Evolutionary conservation across 129 eudicot genomes (phyloP), one percentile per base, ranked within the genome.

Genomic region (Flaveria sonorensis): DNA sequence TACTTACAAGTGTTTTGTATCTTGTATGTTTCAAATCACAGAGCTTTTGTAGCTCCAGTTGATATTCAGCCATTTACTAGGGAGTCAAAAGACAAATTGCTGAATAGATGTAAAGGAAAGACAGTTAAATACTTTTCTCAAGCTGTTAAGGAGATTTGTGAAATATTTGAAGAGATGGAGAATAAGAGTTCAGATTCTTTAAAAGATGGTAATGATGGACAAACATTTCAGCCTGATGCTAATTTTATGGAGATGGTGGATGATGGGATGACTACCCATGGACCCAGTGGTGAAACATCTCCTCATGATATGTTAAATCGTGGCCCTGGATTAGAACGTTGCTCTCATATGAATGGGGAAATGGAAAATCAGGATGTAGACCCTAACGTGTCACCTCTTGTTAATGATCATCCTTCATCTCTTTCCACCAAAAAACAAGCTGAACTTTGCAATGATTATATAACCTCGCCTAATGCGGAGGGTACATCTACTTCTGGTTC

Each of bases 31-130:
- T 45, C 39, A 45, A 50, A 56, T 67, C 64, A 80, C 91, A 93
- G 98, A 75, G 97, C 93, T 71, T 93, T 93, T 87, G 96, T 93
- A 53, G 93, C 96, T 75, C 92, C 96, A 60, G 87, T 72, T 2
- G 93, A 93, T 89, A 85, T 90, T 67, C 89, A 88, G 76, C 82
- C 85, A 79, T 93, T 90, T 79, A 93, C 97, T 2, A 75, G 52
- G 47, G 96, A 90, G 71, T 72, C 81, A 30, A 90, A 88, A 80
- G 76, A 75, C 72, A 86, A 86, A 79, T 73, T 92, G 86, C 61
- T 74, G 30, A 82, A 83, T 81, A 81, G 86, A 79, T 86, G 91
- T 78, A 81, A 83, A 76, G 89, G 91, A 26, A 87, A 90, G 77
- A 79, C 95, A 20, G 90, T 84, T 61, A 88, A 76, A 71, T 63